Conservation (phyloP, 2,329 filamentous ascomycete species). For the Xylaria multiplex region DNA sequence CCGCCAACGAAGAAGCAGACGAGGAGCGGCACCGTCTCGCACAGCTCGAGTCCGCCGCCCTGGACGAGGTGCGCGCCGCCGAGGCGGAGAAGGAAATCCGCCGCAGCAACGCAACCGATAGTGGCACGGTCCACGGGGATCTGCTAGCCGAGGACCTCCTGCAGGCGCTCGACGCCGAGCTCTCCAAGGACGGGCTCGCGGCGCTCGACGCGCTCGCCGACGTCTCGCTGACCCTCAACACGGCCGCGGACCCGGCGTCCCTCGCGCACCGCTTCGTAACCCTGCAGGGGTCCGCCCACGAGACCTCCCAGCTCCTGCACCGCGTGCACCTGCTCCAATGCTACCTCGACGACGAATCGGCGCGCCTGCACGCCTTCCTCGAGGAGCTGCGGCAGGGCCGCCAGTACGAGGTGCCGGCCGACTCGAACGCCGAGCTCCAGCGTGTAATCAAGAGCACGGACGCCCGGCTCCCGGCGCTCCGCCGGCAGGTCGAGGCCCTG, state of each 20-base stretch:
- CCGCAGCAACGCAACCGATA: slow-evolving; percentile 25
- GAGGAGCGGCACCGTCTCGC: slow-evolving; percentile 71
- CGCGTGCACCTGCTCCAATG: slow-evolving; percentile 66
- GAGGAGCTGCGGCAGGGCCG: slow-evolving; percentile 53
- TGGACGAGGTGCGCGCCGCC: slow-evolving; percentile 60
- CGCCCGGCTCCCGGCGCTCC: slow-evolving; percentile 74
- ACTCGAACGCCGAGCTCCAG: slow-evolving; percentile 69
- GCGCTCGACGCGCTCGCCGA: slow-evolving; percentile 68
- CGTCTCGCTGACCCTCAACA: slow-evolving; percentile 61
- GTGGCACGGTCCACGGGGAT: slow-evolving; percentile 34
- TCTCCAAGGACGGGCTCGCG: slow-evolving; percentile 64
- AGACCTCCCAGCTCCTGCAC: slow-evolving; percentile 65
- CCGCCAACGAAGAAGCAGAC: slow-evolving; percentile 80
- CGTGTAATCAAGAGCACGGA: slow-evolving; percentile 74
- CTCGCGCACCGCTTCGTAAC: slow-evolving; percentile 65
- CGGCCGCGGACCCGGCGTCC: slow-evolving; percentile 51
- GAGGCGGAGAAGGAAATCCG: slow-evolving; percentile 45
- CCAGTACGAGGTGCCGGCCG: slow-evolving; percentile 63
- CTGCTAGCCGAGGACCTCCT: slow-evolving; percentile 57
- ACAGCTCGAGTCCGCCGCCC: slow-evolving; percentile 67
- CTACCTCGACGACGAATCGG: slow-evolving; percentile 64
- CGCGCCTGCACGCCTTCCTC: slow-evolving; percentile 53
- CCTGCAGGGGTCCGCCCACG: slow-evolving; percentile 64
- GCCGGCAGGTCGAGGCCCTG: slow-evolving; percentile 61
- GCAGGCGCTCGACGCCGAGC: slow-evolving; percentile 61